Base-by-base conservation (phyloP, 257 asterid species). In the Cruciata laevipes region DNA sequence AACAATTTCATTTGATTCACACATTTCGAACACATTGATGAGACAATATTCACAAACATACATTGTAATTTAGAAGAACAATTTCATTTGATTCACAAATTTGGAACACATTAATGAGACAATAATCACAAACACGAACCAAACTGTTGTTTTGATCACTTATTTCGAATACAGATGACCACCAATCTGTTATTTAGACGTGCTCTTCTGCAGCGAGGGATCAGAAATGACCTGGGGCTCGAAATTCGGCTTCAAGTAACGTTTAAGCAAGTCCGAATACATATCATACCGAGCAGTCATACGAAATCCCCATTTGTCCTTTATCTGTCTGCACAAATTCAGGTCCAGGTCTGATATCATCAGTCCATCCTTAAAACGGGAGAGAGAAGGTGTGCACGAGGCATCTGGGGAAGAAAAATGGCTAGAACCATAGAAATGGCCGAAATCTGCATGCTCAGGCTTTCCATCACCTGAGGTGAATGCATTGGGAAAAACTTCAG, bases 401-500 rank as follows among this genome's bases (percentile, higher is more conserved):
- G 98, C 83, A 72, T 91, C 98, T 0, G 98, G 98, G 12, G 98
- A 87, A 14, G 96, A 89, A 37, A 91, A 62, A 72, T 91, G 80
- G 79, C 98, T 91, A 14, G 98, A 91, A 32, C 98, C 98, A n/a
- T 91, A 91, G 67, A 91, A 91, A 71, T 91, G 98, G 23, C 98
- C 98, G 17, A 91, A 91, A 85, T 91, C 95, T 21, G 86, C 66
- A 59, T 89, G 98, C 23, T 89, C 86, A 42, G 95, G 89, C 82
- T 89, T 91, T 75, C 98, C 98, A 59, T 91, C 96, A 64, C 98
- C 98, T 13, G 98, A 91, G 27, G 96, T 91, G 86, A 91, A 91
- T 1, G 98, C 84, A 68, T 89, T 87, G 5, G 95, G 96, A 76
- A 91, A 91, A 53, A 82, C 75, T 74, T 91, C 98, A 2, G 98